Conservation (phyloP, 1,284 basidiomycete species). For the Grifola frondosa region DNA sequence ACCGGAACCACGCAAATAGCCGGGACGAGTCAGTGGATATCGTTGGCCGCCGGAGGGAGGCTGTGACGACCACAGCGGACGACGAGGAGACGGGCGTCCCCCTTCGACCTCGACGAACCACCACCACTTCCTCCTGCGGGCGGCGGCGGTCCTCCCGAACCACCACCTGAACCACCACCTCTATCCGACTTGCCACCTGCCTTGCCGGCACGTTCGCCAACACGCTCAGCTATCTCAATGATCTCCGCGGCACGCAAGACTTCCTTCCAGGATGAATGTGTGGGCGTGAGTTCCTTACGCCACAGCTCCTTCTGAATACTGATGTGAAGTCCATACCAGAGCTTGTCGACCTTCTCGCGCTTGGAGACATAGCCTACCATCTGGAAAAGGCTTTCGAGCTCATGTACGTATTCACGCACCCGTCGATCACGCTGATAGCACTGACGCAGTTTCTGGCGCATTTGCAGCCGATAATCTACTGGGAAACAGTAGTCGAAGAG, state of each 20-base stretch:
- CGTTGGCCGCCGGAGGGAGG: no score
- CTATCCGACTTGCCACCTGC: not conserved
- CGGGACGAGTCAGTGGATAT: no score
- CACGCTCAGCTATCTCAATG: slow-evolving; percentile 13
- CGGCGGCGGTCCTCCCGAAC: not conserved
- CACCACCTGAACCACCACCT: not conserved
- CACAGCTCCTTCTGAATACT: slow-evolving; percentile 33
- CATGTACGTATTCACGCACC: slow-evolving; percentile 29
- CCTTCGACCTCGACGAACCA: no score
- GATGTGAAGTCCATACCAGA: slow-evolving; percentile 34
- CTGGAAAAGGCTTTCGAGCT: slow-evolving; percentile 33
- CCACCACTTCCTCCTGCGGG: not conserved
- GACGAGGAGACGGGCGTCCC: no score
- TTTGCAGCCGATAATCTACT: slow-evolving; percentile 30
- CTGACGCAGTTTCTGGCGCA: slow-evolving; percentile 14
- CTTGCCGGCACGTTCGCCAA: not conserved
- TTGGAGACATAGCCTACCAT: slow-evolving; percentile 32
- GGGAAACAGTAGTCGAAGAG: slow-evolving; percentile 48
- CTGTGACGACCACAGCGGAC: no score
- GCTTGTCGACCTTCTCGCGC: slow-evolving; percentile 30
- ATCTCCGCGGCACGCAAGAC: slow-evolving; percentile 14
- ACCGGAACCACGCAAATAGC: no score
- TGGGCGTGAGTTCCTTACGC: slow-evolving; percentile 28
- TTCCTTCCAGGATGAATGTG: slow-evolving; percentile 6
- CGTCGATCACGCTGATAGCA: slow-evolving; percentile 13